phyloP scores from a whole-genome alignment of 495 filamentous ascomycete species.

The Diplogelasinospora grovesii region DNA sequence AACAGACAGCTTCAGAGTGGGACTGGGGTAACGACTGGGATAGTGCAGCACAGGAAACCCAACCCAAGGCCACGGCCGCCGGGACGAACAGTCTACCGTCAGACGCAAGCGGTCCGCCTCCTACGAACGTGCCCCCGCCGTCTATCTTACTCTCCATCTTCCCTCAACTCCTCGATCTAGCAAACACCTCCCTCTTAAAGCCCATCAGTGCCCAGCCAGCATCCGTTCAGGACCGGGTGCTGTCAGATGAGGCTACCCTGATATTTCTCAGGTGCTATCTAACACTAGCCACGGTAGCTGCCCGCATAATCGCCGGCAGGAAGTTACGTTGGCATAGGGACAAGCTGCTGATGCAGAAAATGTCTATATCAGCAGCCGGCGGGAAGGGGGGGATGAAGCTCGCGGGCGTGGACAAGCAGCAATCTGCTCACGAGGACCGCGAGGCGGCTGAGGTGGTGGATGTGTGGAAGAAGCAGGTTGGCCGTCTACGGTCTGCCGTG shows the following conservation, averaged over 20 bases:
- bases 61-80: conserved; percentile 9
- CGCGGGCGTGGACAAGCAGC: conserved; percentile 68
- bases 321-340: conserved; percentile 87
- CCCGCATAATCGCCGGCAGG: conserved; percentile 78
- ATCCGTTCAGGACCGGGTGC: conserved; percentile 48
- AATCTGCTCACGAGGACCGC: conserved; percentile 76
- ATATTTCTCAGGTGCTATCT: conserved; percentile 48
- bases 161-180: conserved; percentile 54
- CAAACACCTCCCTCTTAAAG: conserved; percentile 46
- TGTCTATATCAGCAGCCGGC: conserved; percentile 68
- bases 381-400: conserved; percentile 83
- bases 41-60: conserved; percentile 7
- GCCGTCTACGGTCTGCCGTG: conserved; percentile 54
- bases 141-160: conserved; percentile 73
- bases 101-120: conserved; percentile 41
- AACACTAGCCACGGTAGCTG: conserved; percentile 58
- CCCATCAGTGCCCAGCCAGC: conserved; percentile 45
- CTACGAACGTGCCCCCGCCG: conserved; percentile 85
- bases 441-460: conserved; percentile 73
- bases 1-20: neutral
- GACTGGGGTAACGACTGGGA: neutral
- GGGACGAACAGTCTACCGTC: neutral
- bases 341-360: conserved; percentile 73
- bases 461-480: conserved; percentile 64
- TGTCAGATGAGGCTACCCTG: conserved; percentile 49